Percentiles rank a stretch among this genome's conserved stretches.
phyloP scores from a whole-genome alignment of 2,329 filamentous ascomycete species.

The Xylariaceae sp. region DNA sequence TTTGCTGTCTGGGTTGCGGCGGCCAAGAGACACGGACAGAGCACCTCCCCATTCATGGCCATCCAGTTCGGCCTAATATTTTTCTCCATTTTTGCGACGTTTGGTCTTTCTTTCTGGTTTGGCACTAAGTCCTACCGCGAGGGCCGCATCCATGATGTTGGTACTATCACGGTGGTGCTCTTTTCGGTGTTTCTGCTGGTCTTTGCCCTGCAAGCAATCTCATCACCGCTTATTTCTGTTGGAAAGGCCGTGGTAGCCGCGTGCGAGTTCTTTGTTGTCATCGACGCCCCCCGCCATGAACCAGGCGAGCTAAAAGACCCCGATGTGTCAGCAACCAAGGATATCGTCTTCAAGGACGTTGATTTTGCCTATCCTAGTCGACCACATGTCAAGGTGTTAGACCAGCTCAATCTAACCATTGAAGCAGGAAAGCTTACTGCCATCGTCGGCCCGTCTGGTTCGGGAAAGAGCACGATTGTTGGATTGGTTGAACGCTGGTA shows the following conservation, averaged over 20 bases:
- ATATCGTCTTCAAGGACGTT: slow-evolving; percentile 69
- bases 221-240: slow-evolving; percentile 64
- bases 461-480: slow-evolving; percentile 77
- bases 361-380: slow-evolving; percentile 76
- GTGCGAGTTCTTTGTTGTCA: slow-evolving; percentile 63
- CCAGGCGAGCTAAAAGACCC: slow-evolving; percentile 52
- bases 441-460: slow-evolving; percentile 75
- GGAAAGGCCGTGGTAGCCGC: slow-evolving; percentile 64
- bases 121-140: slow-evolving; percentile 59
- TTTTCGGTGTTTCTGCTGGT: slow-evolving; percentile 66
- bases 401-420: slow-evolving; percentile 64
- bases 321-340: slow-evolving; percentile 55
- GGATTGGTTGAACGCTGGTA: slow-evolving; percentile 77
- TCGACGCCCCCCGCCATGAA: slow-evolving; percentile 54
- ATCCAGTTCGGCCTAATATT: slow-evolving; percentile 62
- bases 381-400: slow-evolving; percentile 68
- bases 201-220: slow-evolving; percentile 62
- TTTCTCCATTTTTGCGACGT: slow-evolving; percentile 59
- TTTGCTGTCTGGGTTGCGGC: slow-evolving; percentile 64
- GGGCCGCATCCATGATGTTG: slow-evolving; percentile 54
- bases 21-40: slow-evolving; percentile 56
- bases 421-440: slow-evolving; percentile 72
- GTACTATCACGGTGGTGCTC: slow-evolving; percentile 62
- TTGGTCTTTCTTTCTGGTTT: slow-evolving; percentile 69
- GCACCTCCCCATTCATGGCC: slow-evolving; percentile 57